These are phyloP conservation scores for Gossypium rotundifolium DNA, from an alignment of 345 rosid species.

Conservation along the genomic window DNA sequence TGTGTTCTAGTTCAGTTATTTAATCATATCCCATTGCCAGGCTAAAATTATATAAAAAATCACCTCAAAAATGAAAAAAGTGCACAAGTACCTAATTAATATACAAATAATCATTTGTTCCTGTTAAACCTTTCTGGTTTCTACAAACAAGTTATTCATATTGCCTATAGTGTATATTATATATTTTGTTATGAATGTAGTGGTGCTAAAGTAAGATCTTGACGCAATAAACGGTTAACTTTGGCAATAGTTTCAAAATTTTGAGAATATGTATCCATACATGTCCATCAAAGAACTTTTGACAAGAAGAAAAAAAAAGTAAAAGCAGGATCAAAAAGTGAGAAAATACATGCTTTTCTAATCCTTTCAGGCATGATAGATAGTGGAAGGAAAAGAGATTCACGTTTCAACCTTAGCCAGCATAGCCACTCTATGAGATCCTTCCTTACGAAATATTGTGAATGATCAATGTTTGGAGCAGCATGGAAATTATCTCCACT, in stretches of 20 bases:
- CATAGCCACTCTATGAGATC: slow-evolving; percentile 90
- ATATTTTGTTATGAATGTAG: background rate
- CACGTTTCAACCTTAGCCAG: slow-evolving; percentile 70
- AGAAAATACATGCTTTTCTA: background rate
- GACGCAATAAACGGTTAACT: background rate
- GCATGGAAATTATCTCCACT: slow-evolving; percentile 98
- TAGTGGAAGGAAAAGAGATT: slow-evolving; percentile 12
- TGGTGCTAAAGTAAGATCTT: background rate
- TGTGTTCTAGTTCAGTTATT: background rate
- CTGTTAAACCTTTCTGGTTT: background rate
- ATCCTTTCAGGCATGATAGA: background rate
- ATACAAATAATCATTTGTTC: background rate
- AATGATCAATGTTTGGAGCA: slow-evolving; percentile 98
- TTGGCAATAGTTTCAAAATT: background rate
- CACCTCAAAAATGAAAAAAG: background rate
- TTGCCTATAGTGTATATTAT: background rate
- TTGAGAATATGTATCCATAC: background rate
- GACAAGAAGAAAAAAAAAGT: background rate
- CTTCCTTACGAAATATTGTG: slow-evolving; percentile 90
- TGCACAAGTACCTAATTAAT: background rate
- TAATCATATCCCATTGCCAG: background rate
- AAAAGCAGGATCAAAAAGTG: background rate
- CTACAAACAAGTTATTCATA: background rate
- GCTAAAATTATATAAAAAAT: background rate
- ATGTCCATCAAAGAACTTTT: background rate